Evolutionary conservation across 805 yeast species (phyloP), one percentile per base, ranked within the genome.

Genomic region (Alloascoidea hylecoeti): DNA sequence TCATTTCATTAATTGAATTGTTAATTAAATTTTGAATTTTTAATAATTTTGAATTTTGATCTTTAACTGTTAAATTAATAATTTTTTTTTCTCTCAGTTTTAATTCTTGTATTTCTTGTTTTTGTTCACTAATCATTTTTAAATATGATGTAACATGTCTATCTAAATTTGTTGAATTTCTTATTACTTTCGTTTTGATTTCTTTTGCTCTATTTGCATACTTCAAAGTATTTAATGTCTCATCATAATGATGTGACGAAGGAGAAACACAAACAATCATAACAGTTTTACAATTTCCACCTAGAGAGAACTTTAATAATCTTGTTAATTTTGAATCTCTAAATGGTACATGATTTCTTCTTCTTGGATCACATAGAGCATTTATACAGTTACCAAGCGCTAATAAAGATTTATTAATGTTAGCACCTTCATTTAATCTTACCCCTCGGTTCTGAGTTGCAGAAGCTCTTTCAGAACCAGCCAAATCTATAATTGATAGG

Each of bases 241-340:
- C 97, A 51, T 89, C 97, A 54, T 85, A 86, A 55, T 89, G 96
- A 34, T 64, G 67, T 18, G 82, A 72, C 42, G 86, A 80, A 0
- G 96, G 96, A 3, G 94, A 78, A 2, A 89, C 71, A 57, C 97
- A 89, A 2, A 86, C 96, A 46, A 89, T 83, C 97, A 89, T 89
- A 3, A 85, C 88, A 0, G 97, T 89, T 52, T 82, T 80, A 57
- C 97, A 89, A 52, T 85, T 84, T 0, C 96, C 96, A 2, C 96
- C 96, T 12, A 89, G 61, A 0, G 96, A 86, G 51, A 83, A 85
- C 52, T 88, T 85, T 40, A 89, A 66, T 37, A 89, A 62, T 45
- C 97, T 61, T 0, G 97, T 89, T 39, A 89, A 63, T 49, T 88
- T 88, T 4, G 95, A 84, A 53, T 89, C 94, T 47, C 97, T 61